These are phyloP conservation scores for Pseudogymnoascus destructans DNA, from an alignment of 2,329 filamentous ascomycete species.

Conservation along the genomic window DNA sequence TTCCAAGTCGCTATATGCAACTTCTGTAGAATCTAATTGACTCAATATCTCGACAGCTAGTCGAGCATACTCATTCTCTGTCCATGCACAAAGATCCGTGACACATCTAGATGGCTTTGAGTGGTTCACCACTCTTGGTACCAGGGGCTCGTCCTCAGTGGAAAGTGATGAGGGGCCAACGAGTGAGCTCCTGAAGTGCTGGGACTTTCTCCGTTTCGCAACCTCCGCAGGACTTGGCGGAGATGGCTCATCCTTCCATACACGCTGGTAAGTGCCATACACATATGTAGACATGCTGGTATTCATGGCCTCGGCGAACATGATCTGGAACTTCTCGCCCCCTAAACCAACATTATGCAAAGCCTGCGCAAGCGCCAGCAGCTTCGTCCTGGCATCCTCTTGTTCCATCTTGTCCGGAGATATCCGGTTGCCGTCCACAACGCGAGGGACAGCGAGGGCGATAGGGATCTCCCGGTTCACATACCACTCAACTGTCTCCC, in stretches of 20 bases:
- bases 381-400: constrained; percentile 34
- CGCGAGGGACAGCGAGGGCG: constrained; percentile 31
- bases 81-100: constrained; percentile 48
- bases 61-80: constrained; percentile 53
- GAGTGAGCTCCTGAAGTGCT: constrained; percentile 18
- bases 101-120: constrained; percentile 41
- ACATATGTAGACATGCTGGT: constrained; percentile 51
- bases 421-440: constrained; percentile 11
- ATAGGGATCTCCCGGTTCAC: constrained; percentile 39
- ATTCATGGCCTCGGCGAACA: constrained; percentile 61
- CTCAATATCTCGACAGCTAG: constrained; percentile 49
- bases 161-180: constrained; percentile 11
- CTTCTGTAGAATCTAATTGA: constrained; percentile 24
- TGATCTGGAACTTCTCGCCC: constrained; percentile 54
- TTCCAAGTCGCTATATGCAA: constrained; percentile 45
- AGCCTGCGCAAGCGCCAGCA: constrained; percentile 44
- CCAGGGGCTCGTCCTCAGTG: constrained; percentile 17
- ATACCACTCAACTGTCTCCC: constrained; percentile 40
- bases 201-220: background rate
- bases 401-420: constrained; percentile 18
- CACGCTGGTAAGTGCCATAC: constrained; percentile 44
- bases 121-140: constrained; percentile 23
- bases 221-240: background rate
- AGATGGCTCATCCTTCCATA: constrained; percentile 34
- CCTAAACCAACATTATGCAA: constrained; percentile 54